phyloP scores from a whole-genome alignment of 441 rosid species.

The Manihot esculenta region DNA sequence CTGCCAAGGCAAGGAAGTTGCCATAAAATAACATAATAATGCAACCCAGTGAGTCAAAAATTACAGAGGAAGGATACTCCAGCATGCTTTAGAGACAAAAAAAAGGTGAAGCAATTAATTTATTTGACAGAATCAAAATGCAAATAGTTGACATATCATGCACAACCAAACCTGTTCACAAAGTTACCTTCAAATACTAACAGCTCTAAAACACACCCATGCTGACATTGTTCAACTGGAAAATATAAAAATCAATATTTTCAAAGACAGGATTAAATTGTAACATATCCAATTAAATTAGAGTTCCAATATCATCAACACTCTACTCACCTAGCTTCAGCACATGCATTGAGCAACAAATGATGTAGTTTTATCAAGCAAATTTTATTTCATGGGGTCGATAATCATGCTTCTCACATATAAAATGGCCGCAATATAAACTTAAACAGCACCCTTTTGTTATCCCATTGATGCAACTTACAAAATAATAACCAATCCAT shows the following conservation, averaged over 20 bases:
- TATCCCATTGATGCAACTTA: too few species aligned
- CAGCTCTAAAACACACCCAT: neutral
- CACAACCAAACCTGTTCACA: neutral
- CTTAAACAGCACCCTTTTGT: too few species aligned
- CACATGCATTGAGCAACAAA: neutral
- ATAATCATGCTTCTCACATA: neutral
- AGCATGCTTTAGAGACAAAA: neutral
- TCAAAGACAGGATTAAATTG: neutral
- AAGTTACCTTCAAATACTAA: neutral
- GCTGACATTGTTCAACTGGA: neutral
- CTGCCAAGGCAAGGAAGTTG: constrained; percentile 34
- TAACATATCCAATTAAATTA: neutral
- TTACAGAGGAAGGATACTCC: neutral
- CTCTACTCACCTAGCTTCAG: neutral
- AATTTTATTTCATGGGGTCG: neutral
- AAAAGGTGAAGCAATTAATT: neutral
- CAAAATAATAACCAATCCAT: too few species aligned
- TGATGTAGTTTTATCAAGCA: neutral
- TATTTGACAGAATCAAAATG: neutral
- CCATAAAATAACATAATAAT: neutral
- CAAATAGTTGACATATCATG: neutral
- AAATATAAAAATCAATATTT: neutral
- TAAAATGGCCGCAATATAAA: neutral
- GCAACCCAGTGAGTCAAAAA: constrained; percentile 3
- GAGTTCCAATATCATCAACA: neutral